phyloP scores from a whole-genome alignment of 257 asterid species.

The Lavandula angustifolia region DNA sequence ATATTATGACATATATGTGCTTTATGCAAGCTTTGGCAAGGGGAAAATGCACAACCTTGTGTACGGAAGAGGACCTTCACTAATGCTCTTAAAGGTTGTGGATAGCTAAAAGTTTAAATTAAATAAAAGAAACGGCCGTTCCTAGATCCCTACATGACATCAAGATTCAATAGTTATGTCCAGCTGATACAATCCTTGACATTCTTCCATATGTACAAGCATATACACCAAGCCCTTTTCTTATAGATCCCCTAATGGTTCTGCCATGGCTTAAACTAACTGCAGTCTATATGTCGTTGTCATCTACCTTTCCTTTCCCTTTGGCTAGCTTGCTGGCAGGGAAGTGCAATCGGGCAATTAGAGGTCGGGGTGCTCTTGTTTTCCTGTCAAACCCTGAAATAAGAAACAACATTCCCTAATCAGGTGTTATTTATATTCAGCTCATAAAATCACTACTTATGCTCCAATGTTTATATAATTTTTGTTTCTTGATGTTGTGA shows the following conservation, averaged over 20 bases:
- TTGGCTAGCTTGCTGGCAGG: conserved; percentile 76
- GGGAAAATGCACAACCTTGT: no score
- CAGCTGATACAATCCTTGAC: conserved; percentile 28
- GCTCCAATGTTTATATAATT: conserved; percentile 13
- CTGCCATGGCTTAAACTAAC: conserved; percentile 32
- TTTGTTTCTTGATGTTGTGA: conserved; percentile 11
- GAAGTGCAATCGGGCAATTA: conserved; percentile 82
- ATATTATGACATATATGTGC: no score
- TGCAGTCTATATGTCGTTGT: conserved; percentile 34
- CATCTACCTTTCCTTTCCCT: conserved; percentile 55
- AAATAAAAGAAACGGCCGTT: conserved; percentile 23
- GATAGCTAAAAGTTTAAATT: neutral
- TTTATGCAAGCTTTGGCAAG: no score
- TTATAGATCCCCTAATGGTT: conserved; percentile 21
- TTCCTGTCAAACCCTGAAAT: conserved; percentile 78
- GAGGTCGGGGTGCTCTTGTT: conserved; percentile 88
- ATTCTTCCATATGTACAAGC: conserved; percentile 33
- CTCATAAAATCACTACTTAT: conserved; percentile 23
- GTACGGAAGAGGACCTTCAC: no score
- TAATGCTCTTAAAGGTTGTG: no score
- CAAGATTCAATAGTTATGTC: conserved; percentile 24
- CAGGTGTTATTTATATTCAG: conserved; percentile 19
- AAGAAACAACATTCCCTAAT: conserved; percentile 29
- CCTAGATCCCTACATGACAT: conserved; percentile 27
- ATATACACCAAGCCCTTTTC: conserved; percentile 31